A percentile compares a stretch with the other conserved stretches of the same genome.
Conservation (phyloP, 345 rosid genomes). For the Rubroshorea leprosula region DNA sequence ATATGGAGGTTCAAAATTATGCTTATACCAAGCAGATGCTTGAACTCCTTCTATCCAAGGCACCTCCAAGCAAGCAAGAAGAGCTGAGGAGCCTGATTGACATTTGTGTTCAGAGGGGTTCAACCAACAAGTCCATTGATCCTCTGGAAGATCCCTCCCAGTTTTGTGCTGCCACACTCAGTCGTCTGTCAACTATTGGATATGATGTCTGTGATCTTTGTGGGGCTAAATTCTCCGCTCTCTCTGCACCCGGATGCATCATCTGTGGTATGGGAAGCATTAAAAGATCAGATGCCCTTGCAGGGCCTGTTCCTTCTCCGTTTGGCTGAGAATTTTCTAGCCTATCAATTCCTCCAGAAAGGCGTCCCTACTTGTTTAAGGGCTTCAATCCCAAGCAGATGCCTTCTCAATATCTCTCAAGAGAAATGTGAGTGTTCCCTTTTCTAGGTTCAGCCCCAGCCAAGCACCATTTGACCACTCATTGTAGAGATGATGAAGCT, state of each 20-base stretch:
- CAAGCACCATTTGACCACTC: not conserved
- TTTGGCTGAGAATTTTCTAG: slow-evolving; percentile 48
- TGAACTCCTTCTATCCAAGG: slow-evolving; percentile 87
- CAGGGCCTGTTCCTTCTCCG: slow-evolving; percentile 75
- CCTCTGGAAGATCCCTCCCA: slow-evolving; percentile 94
- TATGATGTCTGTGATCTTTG: slow-evolving; percentile 95
- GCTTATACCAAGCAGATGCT: slow-evolving; percentile 94
- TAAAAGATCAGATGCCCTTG: slow-evolving; percentile 81
- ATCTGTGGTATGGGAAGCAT: slow-evolving; percentile 98
- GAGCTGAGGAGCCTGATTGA: slow-evolving; percentile 80
- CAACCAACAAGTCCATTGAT: slow-evolving; percentile 86
- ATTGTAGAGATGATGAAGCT: slow-evolving; percentile 2
- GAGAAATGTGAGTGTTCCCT: not conserved
- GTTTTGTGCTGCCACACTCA: slow-evolving; percentile 89
- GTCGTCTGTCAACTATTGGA: slow-evolving; percentile 93
- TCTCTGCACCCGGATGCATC: slow-evolving; percentile 85
- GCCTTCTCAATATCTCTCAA: no score
- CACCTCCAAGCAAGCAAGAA: slow-evolving; percentile 87
- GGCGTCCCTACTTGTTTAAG: no score
- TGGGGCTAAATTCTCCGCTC: slow-evolving; percentile 91
- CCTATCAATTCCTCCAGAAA: not conserved
- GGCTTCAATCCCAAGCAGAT: no score
- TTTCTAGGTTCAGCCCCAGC: not conserved
- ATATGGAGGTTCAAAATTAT: slow-evolving; percentile 97
- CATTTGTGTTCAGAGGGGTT: slow-evolving; percentile 86